These are phyloP conservation scores for Lotus japonicus DNA, from an alignment of 306 rosid species.

Conservation along the genomic window DNA sequence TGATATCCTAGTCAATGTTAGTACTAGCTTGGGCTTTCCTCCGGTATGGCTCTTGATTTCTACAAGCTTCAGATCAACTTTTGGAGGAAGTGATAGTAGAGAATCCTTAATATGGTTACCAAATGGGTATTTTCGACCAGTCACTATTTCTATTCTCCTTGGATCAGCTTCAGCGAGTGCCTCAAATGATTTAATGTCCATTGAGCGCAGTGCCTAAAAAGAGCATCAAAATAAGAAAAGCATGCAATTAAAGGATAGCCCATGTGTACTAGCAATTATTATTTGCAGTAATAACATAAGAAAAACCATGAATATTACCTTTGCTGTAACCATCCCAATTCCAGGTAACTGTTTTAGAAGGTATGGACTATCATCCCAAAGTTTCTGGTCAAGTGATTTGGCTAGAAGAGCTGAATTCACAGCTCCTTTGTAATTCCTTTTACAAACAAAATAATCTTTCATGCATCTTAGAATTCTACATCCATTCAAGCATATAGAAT, in stretches of 20 bases:
- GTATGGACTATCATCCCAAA: conserved; percentile 94
- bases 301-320: conserved; percentile 39
- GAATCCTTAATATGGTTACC: conserved; percentile 96
- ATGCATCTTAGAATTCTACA: conserved; percentile 88
- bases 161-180: conserved; percentile 88
- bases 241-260: background rate
- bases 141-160: conserved; percentile 88
- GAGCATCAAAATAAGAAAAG: conserved; percentile 23
- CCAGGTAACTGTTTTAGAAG: conserved; percentile 94
- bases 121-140: conserved; percentile 90
- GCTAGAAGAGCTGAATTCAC: conserved; percentile 68
- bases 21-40: conserved; percentile 61
- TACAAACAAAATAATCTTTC: conserved; percentile 81
- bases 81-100: conserved; percentile 77
- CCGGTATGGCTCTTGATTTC: conserved; percentile 49
- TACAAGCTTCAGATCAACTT: conserved; percentile 57
- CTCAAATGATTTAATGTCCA: conserved; percentile 77
- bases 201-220: conserved; percentile 71
- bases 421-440: conserved; percentile 78
- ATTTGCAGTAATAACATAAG: conserved; percentile 2
- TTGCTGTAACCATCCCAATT: conserved; percentile 97
- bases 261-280: background rate
- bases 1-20: conserved; percentile 72
- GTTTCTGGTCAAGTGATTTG: conserved; percentile 81
- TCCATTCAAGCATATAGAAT: conserved; percentile 90